Evolutionary conservation across 345 rosid genomes (phyloP).

Genomic region (Luvunga scandens): DNA sequence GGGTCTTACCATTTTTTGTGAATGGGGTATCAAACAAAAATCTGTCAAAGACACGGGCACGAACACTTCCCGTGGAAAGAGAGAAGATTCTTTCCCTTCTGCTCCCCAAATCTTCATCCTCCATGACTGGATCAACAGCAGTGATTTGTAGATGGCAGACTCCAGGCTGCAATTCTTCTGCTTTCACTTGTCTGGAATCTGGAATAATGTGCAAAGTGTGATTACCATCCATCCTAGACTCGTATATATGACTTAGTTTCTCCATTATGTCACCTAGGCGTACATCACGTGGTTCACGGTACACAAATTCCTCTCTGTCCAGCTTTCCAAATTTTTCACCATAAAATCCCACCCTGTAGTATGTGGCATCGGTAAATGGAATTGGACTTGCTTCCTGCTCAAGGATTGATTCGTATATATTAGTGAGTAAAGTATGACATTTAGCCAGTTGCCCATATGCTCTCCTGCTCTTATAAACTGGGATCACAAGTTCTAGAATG

Average conservation of each 20-base stretch:
- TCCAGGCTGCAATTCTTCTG: conserved; percentile 94
- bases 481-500: conserved; percentile 95
- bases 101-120: conserved; percentile 98
- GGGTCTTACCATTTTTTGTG: conserved; percentile 97
- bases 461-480: conserved; percentile 95
- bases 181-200: conserved; percentile 95
- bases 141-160: conserved; percentile 95
- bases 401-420: conserved; percentile 83
- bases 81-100: conserved; percentile 93
- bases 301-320: conserved; percentile 80
- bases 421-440: conserved; percentile 86
- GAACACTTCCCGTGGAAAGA: conserved; percentile 89
- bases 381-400: conserved; percentile 97
- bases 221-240: conserved; percentile 88
- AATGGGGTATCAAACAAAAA: conserved; percentile 99
- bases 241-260: conserved; percentile 93
- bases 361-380: conserved; percentile 95
- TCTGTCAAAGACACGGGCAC: conserved; percentile 93
- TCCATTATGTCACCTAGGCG: conserved; percentile 99
- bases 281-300: conserved; percentile 96
- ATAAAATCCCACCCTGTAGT: conserved; percentile 97
- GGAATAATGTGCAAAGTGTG: conserved; percentile 87
- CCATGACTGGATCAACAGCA: conserved; percentile 98
- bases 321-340: conserved; percentile 91
- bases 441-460: conserved; percentile 95